phyloP scores from a whole-genome alignment of 1,284 basidiomycete genomes.

The Papiliotrema terrestris region DNA sequence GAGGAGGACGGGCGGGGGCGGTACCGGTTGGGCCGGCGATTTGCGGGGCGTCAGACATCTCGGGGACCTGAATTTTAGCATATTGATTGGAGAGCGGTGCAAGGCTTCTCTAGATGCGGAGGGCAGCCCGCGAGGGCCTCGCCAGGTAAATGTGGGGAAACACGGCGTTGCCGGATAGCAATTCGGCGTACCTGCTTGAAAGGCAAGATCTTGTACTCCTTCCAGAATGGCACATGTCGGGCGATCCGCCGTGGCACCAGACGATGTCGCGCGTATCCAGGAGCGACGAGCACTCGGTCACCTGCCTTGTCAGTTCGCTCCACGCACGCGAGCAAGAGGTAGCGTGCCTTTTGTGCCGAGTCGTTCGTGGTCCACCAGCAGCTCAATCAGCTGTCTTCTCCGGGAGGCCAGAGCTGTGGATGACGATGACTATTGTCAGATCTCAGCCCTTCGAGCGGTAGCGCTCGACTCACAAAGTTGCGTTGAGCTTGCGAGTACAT shows the following conservation, averaged over 20 bases:
- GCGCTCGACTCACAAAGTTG: not conserved
- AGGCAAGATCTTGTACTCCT: slow-evolving; percentile 8
- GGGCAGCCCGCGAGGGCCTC: not conserved
- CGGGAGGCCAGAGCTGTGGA: slow-evolving; percentile 1
- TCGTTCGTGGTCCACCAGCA: slow-evolving; percentile 31
- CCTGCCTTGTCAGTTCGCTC: slow-evolving; percentile 56
- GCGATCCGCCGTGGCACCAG: slow-evolving; percentile 34
- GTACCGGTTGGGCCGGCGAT: not conserved
- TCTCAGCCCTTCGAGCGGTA: not conserved
- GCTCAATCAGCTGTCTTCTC: slow-evolving; percentile 32
- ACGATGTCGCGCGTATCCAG: slow-evolving; percentile 33
- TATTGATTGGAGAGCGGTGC: not conserved
- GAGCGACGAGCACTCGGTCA: slow-evolving; percentile 34
- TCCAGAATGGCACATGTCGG: slow-evolving; percentile 21
- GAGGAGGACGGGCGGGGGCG: not conserved
- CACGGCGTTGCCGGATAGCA: not conserved
- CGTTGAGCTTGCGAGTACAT: not conserved
- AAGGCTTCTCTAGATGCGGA: not conserved
- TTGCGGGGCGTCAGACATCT: not conserved
- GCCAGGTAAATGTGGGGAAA: not conserved
- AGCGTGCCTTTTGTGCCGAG: slow-evolving; percentile 17
- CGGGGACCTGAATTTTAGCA: not conserved
- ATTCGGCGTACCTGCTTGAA: slow-evolving; percentile 10
- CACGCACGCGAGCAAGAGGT: slow-evolving; percentile 46
- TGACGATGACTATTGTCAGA: slow-evolving; percentile 17